phyloP scores from a whole-genome alignment of 1,284 basidiomycete genomes.

The Porodaedalea pini region DNA sequence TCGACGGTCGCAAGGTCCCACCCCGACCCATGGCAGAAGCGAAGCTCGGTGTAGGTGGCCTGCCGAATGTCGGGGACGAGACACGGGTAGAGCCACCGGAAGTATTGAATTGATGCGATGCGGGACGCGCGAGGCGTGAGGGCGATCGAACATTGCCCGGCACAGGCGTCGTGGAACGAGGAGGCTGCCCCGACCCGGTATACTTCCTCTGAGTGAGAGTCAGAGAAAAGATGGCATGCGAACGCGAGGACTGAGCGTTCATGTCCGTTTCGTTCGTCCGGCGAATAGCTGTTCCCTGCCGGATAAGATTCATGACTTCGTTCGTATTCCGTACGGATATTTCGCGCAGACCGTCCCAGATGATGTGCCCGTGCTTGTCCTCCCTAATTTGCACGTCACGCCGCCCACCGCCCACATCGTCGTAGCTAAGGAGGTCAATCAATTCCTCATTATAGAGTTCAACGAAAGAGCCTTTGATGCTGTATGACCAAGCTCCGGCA shows the following conservation, averaged over 20 bases:
- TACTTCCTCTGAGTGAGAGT: slow-evolving; percentile 88
- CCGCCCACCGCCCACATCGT: slow-evolving; percentile 57
- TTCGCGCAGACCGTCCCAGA: slow-evolving; percentile 95
- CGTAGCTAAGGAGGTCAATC: slow-evolving; percentile 80
- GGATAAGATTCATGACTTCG: slow-evolving; percentile 92
- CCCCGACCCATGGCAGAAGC: slow-evolving; percentile 66
- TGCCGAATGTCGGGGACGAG: slow-evolving; percentile 69
- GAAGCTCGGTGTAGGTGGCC: slow-evolving; percentile 74
- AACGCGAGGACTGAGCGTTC: slow-evolving; percentile 97
- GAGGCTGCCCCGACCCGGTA: slow-evolving; percentile 60
- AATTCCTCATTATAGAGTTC: slow-evolving; percentile 99
- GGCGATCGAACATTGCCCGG: slow-evolving; percentile 65
- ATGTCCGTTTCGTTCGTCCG: slow-evolving; percentile 98
- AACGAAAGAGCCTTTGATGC: slow-evolving; percentile 83
- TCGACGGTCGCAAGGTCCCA: slow-evolving; percentile 66
- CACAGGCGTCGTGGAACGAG: slow-evolving; percentile 71
- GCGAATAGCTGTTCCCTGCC: slow-evolving; percentile 84
- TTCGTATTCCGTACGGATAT: slow-evolving; percentile 76
- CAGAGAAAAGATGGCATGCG: slow-evolving; percentile 97
- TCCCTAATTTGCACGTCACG: slow-evolving; percentile 95
- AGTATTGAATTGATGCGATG: slow-evolving; percentile 58
- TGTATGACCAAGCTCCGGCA: slow-evolving; percentile 68
- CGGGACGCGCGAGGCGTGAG: slow-evolving; percentile 72
- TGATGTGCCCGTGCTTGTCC: slow-evolving; percentile 93
- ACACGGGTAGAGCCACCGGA: slow-evolving; percentile 44